A percentile compares a stretch with the other conserved stretches of the same genome.
Evolutionary conservation across 2,329 filamentous ascomycete species (phyloP).

Genomic region (Rutstroemia sp.): DNA sequence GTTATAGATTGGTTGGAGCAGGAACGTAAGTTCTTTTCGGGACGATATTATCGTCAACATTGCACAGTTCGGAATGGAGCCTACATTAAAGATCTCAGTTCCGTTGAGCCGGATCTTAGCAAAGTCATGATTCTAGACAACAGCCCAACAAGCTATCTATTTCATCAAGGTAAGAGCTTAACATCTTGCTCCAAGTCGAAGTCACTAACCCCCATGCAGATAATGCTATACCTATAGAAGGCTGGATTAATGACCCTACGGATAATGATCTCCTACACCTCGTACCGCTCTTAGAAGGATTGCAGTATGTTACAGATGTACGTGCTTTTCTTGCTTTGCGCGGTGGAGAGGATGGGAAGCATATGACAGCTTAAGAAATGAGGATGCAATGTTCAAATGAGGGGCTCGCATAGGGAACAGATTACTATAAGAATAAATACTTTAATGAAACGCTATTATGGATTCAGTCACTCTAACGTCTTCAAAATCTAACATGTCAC

Average conservation of each 20-base stretch:
- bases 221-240: constrained; percentile 97
- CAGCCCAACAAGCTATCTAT: constrained; percentile 95
- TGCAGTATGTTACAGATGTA: constrained; percentile 96
- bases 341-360: constrained; percentile 70
- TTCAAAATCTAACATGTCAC: too few relatives aligned
- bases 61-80: constrained; percentile 93
- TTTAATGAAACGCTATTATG: constrained; percentile 8
- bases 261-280: constrained; percentile 92
- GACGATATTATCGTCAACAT: constrained; percentile 91
- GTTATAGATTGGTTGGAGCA: constrained; percentile 98
- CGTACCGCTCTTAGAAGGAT: constrained; percentile 82
- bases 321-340: constrained; percentile 81
- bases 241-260: constrained; percentile 98
- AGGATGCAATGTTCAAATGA: not conserved
- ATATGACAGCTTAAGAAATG: constrained; percentile 19
- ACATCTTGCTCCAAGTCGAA: constrained; percentile 4
- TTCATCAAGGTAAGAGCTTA: constrained; percentile 74
- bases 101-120: constrained; percentile 92
- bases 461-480: not conserved
- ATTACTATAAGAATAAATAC: constrained; percentile 9
- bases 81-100: constrained; percentile 96
- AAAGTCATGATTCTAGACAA: constrained; percentile 99
- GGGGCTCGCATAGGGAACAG: not conserved
- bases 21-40: constrained; percentile 93
- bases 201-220: constrained; percentile 45